These are phyloP conservation scores for Podaxis pistillaris DNA, from an alignment of 768 basidiomycete genomes.

Conservation along the genomic window DNA sequence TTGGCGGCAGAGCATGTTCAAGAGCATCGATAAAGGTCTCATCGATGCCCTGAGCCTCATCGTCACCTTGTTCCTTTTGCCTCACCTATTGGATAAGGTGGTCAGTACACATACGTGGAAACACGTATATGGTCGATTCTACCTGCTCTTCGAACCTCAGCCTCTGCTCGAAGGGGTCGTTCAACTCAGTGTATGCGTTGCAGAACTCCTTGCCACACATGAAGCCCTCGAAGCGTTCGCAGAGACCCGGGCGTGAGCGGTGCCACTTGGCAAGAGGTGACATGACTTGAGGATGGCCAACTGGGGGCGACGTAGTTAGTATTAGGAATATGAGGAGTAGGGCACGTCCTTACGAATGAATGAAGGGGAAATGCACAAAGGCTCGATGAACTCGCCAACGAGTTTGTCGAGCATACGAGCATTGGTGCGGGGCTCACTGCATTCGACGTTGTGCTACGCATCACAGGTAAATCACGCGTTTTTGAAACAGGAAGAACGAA, in stretches of 20 bases:
- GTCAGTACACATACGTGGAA: neutral
- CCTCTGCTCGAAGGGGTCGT: conserved; percentile 97
- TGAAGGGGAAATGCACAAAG: conserved; percentile 91
- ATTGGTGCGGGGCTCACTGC: conserved; percentile 93
- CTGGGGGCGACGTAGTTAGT: conserved; percentile 33
- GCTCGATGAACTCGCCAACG: conserved; percentile 97
- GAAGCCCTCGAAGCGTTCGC: conserved; percentile 99
- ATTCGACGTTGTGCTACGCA: conserved; percentile 88
- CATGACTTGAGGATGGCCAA: conserved; percentile 99
- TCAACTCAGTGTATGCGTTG: conserved; percentile 99
- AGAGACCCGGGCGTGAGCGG: conserved; percentile 93
- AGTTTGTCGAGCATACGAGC: conserved; percentile 97
- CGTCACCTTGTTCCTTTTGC: conserved; percentile 97
- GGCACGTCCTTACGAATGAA: conserved; percentile 71
- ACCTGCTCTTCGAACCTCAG: conserved; percentile 95
- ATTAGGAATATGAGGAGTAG: neutral
- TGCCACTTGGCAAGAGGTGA: conserved; percentile 99
- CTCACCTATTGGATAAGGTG: conserved; percentile 43
- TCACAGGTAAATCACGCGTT: neutral
- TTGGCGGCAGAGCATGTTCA: conserved; percentile 96
- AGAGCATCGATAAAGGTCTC: conserved; percentile 97
- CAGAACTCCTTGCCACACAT: conserved; percentile 98
- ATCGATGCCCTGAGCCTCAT: conserved; percentile 96
- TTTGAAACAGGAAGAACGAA: neutral
- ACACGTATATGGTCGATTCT: conserved; percentile 7